Evolutionary conservation across 108 stramenopile species (phyloP).

Genomic region (Epithemia pelagica): DNA sequence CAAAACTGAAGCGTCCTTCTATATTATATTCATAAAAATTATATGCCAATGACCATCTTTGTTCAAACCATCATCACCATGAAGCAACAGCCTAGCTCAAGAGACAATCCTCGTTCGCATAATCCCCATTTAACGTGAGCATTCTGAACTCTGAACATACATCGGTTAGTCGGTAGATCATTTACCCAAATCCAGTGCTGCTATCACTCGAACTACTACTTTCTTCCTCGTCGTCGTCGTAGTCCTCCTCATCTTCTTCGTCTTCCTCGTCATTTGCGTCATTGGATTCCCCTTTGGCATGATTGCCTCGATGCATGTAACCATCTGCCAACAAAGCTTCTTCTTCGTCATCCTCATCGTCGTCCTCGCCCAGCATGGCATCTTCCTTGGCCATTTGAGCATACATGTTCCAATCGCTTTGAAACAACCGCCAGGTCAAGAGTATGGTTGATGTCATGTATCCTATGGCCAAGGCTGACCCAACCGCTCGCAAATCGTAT

Average conservation of each 20-base stretch:
- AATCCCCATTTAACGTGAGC: no score
- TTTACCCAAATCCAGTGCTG: not conserved
- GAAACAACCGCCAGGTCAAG: slow-evolving; percentile 8
- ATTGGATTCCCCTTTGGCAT: not conserved
- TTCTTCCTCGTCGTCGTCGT: not conserved
- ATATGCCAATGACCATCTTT: no score
- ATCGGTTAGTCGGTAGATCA: no score
- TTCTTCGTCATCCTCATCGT: not conserved
- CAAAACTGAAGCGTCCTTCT: no score
- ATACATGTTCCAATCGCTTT: slow-evolving; percentile 2
- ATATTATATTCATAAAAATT: no score
- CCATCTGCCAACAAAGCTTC: not conserved
- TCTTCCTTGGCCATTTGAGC: slow-evolving; percentile 1
- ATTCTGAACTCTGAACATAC: no score
- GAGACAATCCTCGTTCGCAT: no score
- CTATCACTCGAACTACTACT: no score
- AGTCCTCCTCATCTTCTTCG: not conserved
- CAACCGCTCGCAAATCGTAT: slow-evolving; percentile 35
- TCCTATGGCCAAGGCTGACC: slow-evolving; percentile 41
- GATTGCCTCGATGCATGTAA: not conserved
- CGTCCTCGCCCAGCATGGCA: not conserved
- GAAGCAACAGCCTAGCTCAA: no score
- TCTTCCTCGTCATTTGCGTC: not conserved
- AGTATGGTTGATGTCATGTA: slow-evolving; percentile 35
- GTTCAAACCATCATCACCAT: no score